Evolutionary conservation across 2,329 filamentous ascomycete genomes (phyloP), one percentile per base, ranked within the genome.

Genomic region (Orbilia ellipsospora): DNA sequence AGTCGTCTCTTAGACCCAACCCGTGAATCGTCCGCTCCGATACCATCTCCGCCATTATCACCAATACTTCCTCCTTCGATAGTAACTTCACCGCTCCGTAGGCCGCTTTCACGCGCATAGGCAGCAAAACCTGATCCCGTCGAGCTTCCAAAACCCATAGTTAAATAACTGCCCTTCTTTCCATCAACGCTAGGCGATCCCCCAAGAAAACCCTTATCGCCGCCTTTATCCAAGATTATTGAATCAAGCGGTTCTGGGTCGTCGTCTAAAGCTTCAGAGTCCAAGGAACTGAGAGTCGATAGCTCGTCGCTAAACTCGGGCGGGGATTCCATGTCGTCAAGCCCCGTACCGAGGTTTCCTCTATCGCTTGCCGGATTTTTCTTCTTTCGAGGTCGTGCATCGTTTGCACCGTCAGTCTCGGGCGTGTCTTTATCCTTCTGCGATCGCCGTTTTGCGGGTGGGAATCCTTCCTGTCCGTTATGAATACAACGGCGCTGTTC

Each of bases 401-500:
- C 64, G 26, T 54, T 63, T 5, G 63, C 42, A 13, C 63, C 70
- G 16, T 74, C 70, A 1, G 57, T 54, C n/a, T 74, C 70, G 0
- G 70, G 70, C 2, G 70, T 74, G 4, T 23, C 63, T 31, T 74
- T 74, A 20, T 74, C 70, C 42, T 74, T 74, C 28, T 74, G 63
- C n/a, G 70, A 74, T 8, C 73, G 65, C 15, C 65, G 52, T 23
- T 64, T 70, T 16, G 73, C 73, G 3, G 73, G 73, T 18, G 73
- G 73, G 73, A 76, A 76, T 4, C 63, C 65, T n/a, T 76, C 65
- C 23, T 76, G 73, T 2, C 73, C 73, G 42, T 76, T 76, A 40
- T 76, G 73, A 52, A 76, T 70, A 51, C 73, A 76, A 6, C 73
- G 73, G 18, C 73, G 73, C 73, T 76, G 56, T 18, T 28, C 31